These are phyloP conservation scores for Suillus luteus DNA, from an alignment of 768 basidiomycete genomes.

Conservation along the genomic window DNA sequence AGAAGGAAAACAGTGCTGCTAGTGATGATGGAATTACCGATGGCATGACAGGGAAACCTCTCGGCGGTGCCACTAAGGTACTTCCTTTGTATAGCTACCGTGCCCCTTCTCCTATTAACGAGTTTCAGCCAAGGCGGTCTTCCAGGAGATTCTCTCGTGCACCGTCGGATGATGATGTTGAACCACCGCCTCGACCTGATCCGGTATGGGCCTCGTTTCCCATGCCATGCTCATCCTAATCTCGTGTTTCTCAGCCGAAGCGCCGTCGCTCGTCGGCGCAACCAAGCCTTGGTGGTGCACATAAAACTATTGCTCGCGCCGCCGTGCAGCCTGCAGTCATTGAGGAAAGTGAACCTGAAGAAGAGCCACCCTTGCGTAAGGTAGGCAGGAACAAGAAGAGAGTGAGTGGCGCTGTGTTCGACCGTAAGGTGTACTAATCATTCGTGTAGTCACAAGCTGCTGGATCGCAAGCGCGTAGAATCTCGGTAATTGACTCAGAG, in stretches of 20 bases:
- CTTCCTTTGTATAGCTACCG: slow-evolving; percentile 12
- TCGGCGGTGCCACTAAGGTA: slow-evolving; percentile 53
- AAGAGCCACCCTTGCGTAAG: slow-evolving; percentile 60
- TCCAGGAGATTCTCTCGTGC: slow-evolving; percentile 67
- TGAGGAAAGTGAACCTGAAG: slow-evolving; percentile 81
- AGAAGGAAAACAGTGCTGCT: slow-evolving; percentile 67
- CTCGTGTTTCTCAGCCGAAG: slow-evolving; percentile 55
- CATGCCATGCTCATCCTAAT: slow-evolving; percentile 14
- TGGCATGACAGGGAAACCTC: slow-evolving; percentile 75
- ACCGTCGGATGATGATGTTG: slow-evolving; percentile 46
- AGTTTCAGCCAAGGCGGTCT: slow-evolving; percentile 48
- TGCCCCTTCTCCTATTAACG: slow-evolving; percentile 13
- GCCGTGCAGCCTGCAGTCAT: slow-evolving; percentile 45
- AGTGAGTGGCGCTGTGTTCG: slow-evolving; percentile 37
- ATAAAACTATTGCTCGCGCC: slow-evolving; percentile 38
- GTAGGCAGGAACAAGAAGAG: slow-evolving; percentile 60
- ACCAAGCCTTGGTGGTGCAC: slow-evolving; percentile 57
- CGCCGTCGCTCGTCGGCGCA: slow-evolving; percentile 80
- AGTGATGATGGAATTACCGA: slow-evolving; percentile 85
- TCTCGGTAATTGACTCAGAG: slow-evolving; percentile 44
- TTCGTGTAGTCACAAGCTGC: slow-evolving; percentile 47
- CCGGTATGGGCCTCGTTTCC: slow-evolving; percentile 46
- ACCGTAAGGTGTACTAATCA: slow-evolving; percentile 11
- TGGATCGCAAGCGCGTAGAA: slow-evolving; percentile 53
- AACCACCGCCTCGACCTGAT: slow-evolving; percentile 47